A percentile compares a stretch with the other conserved stretches of the same genome.
Conservation (phyloP, 1,139 yeast species). For the Meyerozyma guilliermondii region DNA sequence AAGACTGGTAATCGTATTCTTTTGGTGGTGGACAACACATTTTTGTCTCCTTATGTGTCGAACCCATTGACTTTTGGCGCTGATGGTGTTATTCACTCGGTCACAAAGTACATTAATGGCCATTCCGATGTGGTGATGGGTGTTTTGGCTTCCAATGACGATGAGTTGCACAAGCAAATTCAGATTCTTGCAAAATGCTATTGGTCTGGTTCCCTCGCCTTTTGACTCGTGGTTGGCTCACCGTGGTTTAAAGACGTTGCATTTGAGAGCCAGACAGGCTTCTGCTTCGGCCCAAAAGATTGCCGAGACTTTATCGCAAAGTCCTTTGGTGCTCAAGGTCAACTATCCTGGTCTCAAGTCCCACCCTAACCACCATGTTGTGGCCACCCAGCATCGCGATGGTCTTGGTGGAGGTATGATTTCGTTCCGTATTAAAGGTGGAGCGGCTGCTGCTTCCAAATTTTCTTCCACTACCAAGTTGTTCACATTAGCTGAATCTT, state of each 20-base stretch:
- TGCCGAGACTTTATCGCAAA: conserved; percentile 57
- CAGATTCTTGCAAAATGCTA: conserved; percentile 80
- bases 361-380: conserved; percentile 61
- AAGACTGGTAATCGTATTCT: conserved; percentile 45
- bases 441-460: conserved; percentile 68
- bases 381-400: conserved; percentile 72
- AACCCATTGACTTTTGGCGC: conserved; percentile 84
- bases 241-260: conserved; percentile 86
- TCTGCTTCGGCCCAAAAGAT: conserved; percentile 61
- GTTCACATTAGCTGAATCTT: conserved; percentile 83
- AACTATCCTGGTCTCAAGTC: conserved; percentile 79
- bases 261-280: conserved; percentile 72
- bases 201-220: conserved; percentile 87
- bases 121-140: conserved; percentile 93
- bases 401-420: conserved; percentile 92
- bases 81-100: conserved; percentile 83
- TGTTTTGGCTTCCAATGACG: conserved; percentile 66
- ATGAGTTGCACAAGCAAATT: conserved; percentile 56
- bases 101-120: conserved; percentile 87
- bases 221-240: conserved; percentile 92
- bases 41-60: conserved; percentile 87
- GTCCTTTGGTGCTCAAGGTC: conserved; percentile 56
- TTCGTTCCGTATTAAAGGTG: conserved; percentile 81
- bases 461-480: conserved; percentile 72
- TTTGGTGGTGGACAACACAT: conserved; percentile 88